Base-by-base conservation (phyloP, 2,329 filamentous ascomycete genomes). In the Graphium sp. region DNA sequence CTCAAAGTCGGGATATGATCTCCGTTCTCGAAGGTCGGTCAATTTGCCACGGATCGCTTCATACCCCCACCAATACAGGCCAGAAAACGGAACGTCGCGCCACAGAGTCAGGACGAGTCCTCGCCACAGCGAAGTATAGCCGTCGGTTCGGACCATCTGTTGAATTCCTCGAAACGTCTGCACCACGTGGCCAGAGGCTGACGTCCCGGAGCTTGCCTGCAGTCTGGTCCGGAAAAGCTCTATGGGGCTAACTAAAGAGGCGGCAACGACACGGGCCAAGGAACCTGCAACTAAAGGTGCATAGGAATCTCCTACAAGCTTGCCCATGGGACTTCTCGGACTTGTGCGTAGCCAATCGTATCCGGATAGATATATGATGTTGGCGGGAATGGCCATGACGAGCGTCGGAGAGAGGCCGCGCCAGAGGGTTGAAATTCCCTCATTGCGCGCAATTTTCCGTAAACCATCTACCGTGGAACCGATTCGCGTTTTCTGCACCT, bases 291-390 rank as follows among this genome's bases (percentile, higher is more conserved):
- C 60, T 2, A 98, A 62, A 0, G 89, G 84, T 5, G 80, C 73
- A 40, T 81, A 83, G 7, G 69, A 64, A 38, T 87, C 80, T 10
- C 66, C 65, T 7, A 75, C 47, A 13, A 63, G 40, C 23, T 58
- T 60, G 20, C 63, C 65, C 36, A 95, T 66, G 0, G 84, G 85
- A 39, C 81, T 92, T 23, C 55, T 56, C 2, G 60, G 57, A 41
- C 81, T 78, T 37, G 66, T 79, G 20, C 89, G 74, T 33, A 98
- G 50, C 78, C 84, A 94, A 46, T 98, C 89, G 52, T 98, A 98
- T 22, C 89, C 89, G 9, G 89, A 91, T 44, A 95, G 94, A 54
- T 98, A 98, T 39, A 98, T 95, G 39, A 98, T 89, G 48, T 98
- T 98, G 16, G 75, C 83, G 0, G 89, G 89, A 5, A 98, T 68